Percentiles rank a stretch among this genome's conserved stretches.
Evolutionary conservation across 2,329 filamentous ascomycete species (phyloP).

Genomic region (Colletotrichum theobromicola): DNA sequence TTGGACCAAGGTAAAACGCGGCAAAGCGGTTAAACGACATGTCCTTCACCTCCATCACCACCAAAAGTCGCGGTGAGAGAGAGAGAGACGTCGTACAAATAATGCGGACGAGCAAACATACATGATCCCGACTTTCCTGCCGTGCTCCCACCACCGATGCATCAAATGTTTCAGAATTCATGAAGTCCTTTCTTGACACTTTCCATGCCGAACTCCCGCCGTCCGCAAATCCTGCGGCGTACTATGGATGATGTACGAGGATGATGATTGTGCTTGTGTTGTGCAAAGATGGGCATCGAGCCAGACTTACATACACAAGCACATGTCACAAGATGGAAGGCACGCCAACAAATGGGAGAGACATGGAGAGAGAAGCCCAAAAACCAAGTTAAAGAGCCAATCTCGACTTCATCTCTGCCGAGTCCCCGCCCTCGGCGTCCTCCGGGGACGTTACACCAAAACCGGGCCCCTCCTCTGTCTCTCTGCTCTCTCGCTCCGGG

Average conservation of each 20-base stretch:
- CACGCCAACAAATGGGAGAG: not conserved
- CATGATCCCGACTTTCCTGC: not conserved
- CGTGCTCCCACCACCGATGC: not conserved
- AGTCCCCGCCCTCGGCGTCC: not conserved
- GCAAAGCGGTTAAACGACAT: not conserved
- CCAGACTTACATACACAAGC: not conserved
- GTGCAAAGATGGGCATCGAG: not conserved
- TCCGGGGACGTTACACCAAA: slow-evolving; percentile 2
- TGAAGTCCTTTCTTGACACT: not conserved
- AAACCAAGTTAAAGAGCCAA: not conserved
- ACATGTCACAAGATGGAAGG: not conserved
- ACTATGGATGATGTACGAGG: too few relatives aligned
- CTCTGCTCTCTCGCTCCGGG: too few relatives aligned
- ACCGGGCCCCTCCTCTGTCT: not conserved
- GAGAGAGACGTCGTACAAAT: not conserved
- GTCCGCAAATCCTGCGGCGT: not conserved
- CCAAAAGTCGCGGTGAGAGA: not conserved
- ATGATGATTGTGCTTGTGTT: not conserved
- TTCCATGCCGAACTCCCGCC: not conserved
- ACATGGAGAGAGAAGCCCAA: not conserved
- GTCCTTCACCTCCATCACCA: not conserved
- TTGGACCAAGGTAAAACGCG: not conserved
- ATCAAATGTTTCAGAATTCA: not conserved
- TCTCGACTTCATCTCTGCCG: slow-evolving; percentile 3
- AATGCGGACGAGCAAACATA: not conserved